A percentile compares a stretch with the other conserved stretches of the same genome.
phyloP scores from a whole-genome alignment of 305 asterid genomes.

The Rubia occidens region DNA sequence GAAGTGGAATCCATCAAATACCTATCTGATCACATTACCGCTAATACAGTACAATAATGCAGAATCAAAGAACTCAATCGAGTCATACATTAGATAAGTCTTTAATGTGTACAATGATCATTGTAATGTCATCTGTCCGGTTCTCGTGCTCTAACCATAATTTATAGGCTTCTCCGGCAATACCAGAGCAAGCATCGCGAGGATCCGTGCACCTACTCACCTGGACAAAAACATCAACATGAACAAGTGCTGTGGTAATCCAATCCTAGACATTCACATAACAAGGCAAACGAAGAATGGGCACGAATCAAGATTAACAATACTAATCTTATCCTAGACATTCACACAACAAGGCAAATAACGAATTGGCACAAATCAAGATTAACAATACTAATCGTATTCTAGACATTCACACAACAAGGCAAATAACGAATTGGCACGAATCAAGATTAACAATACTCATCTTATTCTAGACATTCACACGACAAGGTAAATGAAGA shows the following conservation, averaged over 20 bases:
- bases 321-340: not conserved
- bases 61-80: slow-evolving; percentile 2
- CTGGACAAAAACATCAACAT: slow-evolving; percentile 25
- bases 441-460: not conserved
- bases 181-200: slow-evolving; percentile 77
- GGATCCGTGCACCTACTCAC: slow-evolving; percentile 65
- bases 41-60: slow-evolving; percentile 8
- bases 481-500: not conserved
- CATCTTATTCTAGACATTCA: not conserved
- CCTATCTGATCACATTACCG: slow-evolving; percentile 9
- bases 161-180: slow-evolving; percentile 76
- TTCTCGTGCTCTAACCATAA: slow-evolving; percentile 85
- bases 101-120: slow-evolving; percentile 70
- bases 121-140: slow-evolving; percentile 91
- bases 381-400: not conserved
- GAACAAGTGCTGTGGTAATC: not conserved
- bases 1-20: slow-evolving; percentile 9
- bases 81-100: slow-evolving; percentile 24
- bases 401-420: not conserved
- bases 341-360: not conserved
- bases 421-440: not conserved
- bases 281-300: not conserved
- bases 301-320: not conserved
- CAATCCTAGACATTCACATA: not conserved
- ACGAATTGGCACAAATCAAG: not conserved